These are phyloP conservation scores for Plasmodium gallinaceum DNA, from an alignment of 169 alveolate species.

Conservation along the genomic window DNA sequence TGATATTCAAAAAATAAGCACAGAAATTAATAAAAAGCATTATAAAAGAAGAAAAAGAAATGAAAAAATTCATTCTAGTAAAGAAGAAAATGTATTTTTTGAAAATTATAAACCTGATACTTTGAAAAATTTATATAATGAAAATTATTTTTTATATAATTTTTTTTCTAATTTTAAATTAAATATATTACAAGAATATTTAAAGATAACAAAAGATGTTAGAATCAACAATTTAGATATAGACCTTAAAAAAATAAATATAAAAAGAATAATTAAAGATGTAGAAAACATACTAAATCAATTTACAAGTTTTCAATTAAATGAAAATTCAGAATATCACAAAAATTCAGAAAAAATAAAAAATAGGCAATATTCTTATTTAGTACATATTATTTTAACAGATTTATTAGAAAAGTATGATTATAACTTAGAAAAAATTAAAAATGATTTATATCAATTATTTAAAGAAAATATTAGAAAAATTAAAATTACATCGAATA, in stretches of 20 bases:
- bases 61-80: not conserved
- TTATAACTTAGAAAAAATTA: conserved; percentile 8
- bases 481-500: conserved; percentile 29
- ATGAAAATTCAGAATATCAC: not conserved
- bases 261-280: conserved; percentile 8
- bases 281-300: conserved; percentile 15
- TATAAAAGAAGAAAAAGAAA: not conserved
- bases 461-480: conserved; percentile 50
- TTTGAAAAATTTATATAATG: conserved; percentile 19
- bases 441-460: conserved; percentile 15
- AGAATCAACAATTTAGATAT: conserved; percentile 3
- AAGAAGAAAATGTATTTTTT: conserved; percentile 21
- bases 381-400: conserved; percentile 36
- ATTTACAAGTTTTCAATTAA: conserved; percentile 19
- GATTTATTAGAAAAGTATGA: conserved; percentile 73
- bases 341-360: conserved; percentile 8
- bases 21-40: not conserved
- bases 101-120: conserved; percentile 9
- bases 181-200: conserved; percentile 45
- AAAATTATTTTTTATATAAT: conserved; percentile 62
- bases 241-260: conserved; percentile 20
- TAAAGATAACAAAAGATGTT: conserved; percentile 19
- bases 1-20: conserved; percentile 9
- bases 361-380: conserved; percentile 43
- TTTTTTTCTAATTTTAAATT: conserved; percentile 45